Evolutionary conservation across 768 basidiomycete species (phyloP).

Genomic region (Suillus ampliporus): DNA sequence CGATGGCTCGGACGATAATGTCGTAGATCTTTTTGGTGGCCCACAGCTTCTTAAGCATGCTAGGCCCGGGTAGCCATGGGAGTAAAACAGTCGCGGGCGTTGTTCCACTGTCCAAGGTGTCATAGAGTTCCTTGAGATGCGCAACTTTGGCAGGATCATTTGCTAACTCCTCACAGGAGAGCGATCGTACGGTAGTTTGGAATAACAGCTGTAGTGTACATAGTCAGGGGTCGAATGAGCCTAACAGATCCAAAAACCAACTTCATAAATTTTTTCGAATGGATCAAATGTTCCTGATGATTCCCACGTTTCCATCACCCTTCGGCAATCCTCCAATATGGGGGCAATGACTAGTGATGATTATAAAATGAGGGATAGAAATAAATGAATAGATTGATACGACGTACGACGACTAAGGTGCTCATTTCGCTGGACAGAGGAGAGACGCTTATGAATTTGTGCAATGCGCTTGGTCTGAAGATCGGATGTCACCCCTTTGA

Average conservation of each 20-base stretch:
- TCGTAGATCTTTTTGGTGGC: slow-evolving; percentile 81
- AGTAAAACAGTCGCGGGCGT: slow-evolving; percentile 75
- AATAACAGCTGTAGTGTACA: slow-evolving; percentile 60
- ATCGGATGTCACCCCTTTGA: slow-evolving; percentile 75
- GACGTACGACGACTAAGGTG: slow-evolving; percentile 63
- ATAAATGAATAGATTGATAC: slow-evolving; percentile 7
- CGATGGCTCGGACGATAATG: slow-evolving; percentile 63
- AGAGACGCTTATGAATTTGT: slow-evolving; percentile 75
- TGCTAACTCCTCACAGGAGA: slow-evolving; percentile 73
- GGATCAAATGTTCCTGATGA: slow-evolving; percentile 69
- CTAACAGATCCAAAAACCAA: slow-evolving; percentile 35
- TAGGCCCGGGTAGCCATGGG: slow-evolving; percentile 78
- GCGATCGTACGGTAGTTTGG: slow-evolving; percentile 71
- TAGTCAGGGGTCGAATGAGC: slow-evolving; percentile 16
- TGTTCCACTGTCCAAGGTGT: slow-evolving; percentile 69
- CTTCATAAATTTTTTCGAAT: slow-evolving; percentile 73
- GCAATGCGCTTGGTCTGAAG: slow-evolving; percentile 65
- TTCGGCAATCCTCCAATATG: slow-evolving; percentile 68
- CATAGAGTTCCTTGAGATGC: slow-evolving; percentile 68
- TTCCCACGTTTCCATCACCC: slow-evolving; percentile 69
- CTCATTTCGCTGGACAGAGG: slow-evolving; percentile 64
- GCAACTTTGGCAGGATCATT: slow-evolving; percentile 65
- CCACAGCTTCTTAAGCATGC: slow-evolving; percentile 71
- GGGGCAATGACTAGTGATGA: slow-evolving; percentile 59
- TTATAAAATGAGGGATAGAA: neutral